These are phyloP conservation scores for Scedosporium minutisporum DNA, from an alignment of 2,329 filamentous ascomycete species.

Conservation along the genomic window DNA sequence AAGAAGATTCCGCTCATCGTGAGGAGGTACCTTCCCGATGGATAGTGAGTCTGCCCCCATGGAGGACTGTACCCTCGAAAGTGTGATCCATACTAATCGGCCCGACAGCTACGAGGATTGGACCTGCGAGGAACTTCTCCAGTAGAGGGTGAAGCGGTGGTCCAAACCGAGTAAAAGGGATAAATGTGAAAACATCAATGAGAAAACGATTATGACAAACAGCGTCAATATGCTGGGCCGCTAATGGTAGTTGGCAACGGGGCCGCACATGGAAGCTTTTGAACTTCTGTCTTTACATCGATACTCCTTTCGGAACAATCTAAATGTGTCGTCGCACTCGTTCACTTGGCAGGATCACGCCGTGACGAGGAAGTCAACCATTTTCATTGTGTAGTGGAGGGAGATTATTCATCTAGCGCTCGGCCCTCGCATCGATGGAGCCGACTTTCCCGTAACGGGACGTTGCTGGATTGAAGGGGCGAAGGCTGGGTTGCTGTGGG, in stretches of 20 bases:
- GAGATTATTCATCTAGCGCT: neutral
- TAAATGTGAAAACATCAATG: neutral
- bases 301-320: neutral
- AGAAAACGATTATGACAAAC: neutral
- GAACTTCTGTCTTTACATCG: neutral
- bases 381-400: neutral
- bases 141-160: constrained; percentile 25
- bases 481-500: neutral
- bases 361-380: neutral
- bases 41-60: constrained; percentile 57
- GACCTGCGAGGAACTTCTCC: constrained; percentile 91
- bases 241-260: neutral
- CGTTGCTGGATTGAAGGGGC: neutral
- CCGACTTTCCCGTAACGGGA: neutral
- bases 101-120: constrained; percentile 86
- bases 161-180: neutral
- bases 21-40: constrained; percentile 89
- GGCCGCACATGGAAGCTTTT: neutral
- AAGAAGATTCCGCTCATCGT: constrained; percentile 98
- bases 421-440: neutral
- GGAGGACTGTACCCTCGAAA: neutral
- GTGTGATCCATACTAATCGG: constrained; percentile 12
- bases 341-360: neutral
- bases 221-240: neutral
- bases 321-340: neutral